Conservation (phyloP, 768 basidiomycete species). For the Leccinum subtestaceum region DNA sequence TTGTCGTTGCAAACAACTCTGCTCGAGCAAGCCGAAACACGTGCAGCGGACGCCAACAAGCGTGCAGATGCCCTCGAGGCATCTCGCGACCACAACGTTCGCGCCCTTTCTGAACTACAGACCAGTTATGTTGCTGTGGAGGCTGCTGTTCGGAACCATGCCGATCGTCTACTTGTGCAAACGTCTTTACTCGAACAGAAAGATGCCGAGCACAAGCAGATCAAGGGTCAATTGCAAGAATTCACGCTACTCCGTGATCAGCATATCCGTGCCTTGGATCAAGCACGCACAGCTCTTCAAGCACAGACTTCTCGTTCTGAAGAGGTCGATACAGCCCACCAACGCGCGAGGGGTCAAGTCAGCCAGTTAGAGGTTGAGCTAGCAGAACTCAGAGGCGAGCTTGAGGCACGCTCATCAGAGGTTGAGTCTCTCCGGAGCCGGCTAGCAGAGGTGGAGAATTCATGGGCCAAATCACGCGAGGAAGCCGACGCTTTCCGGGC, state of each 20-base stretch:
- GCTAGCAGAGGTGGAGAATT: constrained; percentile 80
- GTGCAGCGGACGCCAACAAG: constrained; percentile 68
- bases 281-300: constrained; percentile 73
- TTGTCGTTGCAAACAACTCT: constrained; percentile 76
- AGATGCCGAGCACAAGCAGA: constrained; percentile 70
- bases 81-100: constrained; percentile 57
- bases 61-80: constrained; percentile 75
- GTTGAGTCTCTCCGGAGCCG: constrained; percentile 64
- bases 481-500: constrained; percentile 90
- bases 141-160: constrained; percentile 66
- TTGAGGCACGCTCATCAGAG: constrained; percentile 74
- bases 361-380: constrained; percentile 71
- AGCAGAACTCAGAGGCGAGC: constrained; percentile 73
- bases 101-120: constrained; percentile 70
- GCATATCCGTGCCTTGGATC: constrained; percentile 84
- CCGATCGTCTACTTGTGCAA: constrained; percentile 69
- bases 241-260: constrained; percentile 70
- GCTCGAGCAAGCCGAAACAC: constrained; percentile 75
- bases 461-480: constrained; percentile 89
- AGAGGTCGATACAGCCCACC: constrained; percentile 75
- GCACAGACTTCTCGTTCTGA: constrained; percentile 73
- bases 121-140: constrained; percentile 60
- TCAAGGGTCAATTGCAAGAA: constrained; percentile 69
- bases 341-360: constrained; percentile 67
- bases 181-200: constrained; percentile 73